Evolutionary conservation across 768 basidiomycete species (phyloP).

Genomic region (Xerocomellus amylosporus): DNA sequence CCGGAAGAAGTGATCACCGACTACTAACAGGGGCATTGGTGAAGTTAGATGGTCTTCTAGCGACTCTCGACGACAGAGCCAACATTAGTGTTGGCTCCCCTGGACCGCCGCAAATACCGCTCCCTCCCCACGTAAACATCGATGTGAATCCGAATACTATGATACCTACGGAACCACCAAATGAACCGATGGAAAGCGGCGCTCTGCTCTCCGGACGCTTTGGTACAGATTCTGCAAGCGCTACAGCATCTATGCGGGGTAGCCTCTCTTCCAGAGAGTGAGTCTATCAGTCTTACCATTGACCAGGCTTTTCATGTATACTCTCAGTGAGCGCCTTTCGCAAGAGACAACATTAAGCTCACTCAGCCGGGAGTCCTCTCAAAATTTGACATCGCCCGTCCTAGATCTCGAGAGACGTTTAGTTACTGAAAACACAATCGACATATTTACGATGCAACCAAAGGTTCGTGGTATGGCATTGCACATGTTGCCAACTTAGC

Average conservation of each 20-base stretch:
- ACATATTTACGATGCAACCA: slow-evolving; percentile 93
- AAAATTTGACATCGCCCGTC: slow-evolving; percentile 55
- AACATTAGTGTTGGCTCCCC: slow-evolving; percentile 31
- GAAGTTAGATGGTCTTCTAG: slow-evolving; percentile 72
- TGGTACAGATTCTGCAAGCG: slow-evolving; percentile 37
- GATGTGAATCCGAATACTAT: neutral
- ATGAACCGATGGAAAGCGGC: neutral
- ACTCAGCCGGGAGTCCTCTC: slow-evolving; percentile 49
- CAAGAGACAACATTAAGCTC: slow-evolving; percentile 58
- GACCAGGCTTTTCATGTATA: slow-evolving; percentile 6
- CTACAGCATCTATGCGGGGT: slow-evolving; percentile 49
- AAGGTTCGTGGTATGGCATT: slow-evolving; percentile 52
- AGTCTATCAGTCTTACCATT: slow-evolving; percentile 21
- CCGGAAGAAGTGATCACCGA: slow-evolving; percentile 83
- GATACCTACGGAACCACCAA: neutral
- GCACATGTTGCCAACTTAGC: slow-evolving; percentile 1
- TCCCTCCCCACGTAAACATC: neutral
- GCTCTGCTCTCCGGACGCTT: slow-evolving; percentile 23
- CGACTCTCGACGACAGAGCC: slow-evolving; percentile 58
- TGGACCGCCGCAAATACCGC: neutral
- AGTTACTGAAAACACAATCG: slow-evolving; percentile 73
- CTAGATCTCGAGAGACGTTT: slow-evolving; percentile 80
- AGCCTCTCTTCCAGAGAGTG: slow-evolving; percentile 58
- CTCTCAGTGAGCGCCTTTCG: slow-evolving; percentile 54
- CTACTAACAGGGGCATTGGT: slow-evolving; percentile 78